Conservation (phyloP, 805 yeast genomes). For the Saturnispora diversa region DNA sequence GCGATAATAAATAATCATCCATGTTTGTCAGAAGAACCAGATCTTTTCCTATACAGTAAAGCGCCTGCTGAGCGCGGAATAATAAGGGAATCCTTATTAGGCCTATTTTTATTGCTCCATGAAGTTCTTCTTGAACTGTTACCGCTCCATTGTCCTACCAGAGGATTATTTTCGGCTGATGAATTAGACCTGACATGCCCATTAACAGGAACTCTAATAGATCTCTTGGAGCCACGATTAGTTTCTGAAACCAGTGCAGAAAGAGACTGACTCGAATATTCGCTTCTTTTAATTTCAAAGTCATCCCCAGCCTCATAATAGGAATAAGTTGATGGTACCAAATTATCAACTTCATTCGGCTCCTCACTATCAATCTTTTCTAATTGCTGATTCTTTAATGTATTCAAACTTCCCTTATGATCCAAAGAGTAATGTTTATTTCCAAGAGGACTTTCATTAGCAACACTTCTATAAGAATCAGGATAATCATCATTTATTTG, state of each 20-base stretch:
- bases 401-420: slow-evolving; percentile 3
- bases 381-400: not conserved
- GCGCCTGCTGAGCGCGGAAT: slow-evolving; percentile 1
- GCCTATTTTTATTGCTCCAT: not conserved
- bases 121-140: not conserved
- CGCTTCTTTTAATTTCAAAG: not conserved
- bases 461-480: not conserved
- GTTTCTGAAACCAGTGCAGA: not conserved
- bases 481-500: not conserved
- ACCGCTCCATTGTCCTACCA: no score
- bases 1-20: no score
- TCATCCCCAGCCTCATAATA: slow-evolving; percentile 6
- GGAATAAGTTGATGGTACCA: slow-evolving; percentile 1
- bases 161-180: no score
- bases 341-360: not conserved
- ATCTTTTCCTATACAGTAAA: not conserved
- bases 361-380: slow-evolving; percentile 3
- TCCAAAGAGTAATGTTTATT: no score
- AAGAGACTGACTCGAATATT: slow-evolving; percentile 3
- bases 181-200: no score
- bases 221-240: slow-evolving; percentile 1
- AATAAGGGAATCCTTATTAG: not conserved
- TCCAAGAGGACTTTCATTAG: not conserved
- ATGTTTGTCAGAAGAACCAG: not conserved
- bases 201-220: not conserved